Evolutionary conservation across 2,329 filamentous ascomycete genomes (phyloP).

Genomic region (Didymella pinodella): DNA sequence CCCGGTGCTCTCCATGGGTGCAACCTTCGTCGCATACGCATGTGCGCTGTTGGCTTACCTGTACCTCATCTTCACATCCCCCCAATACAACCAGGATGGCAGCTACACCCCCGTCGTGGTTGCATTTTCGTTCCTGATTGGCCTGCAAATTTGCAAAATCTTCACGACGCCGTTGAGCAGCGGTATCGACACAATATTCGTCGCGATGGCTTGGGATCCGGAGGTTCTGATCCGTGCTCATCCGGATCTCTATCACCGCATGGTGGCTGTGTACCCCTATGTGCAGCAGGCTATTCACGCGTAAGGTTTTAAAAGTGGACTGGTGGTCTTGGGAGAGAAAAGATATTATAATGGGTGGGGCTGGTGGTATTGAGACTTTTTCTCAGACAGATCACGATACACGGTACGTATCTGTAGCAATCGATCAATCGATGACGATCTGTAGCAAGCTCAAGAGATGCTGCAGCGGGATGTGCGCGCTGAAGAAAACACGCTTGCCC

Average conservation of each 20-base stretch:
- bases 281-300: constrained; percentile 80
- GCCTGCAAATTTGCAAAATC: constrained; percentile 86
- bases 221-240: constrained; percentile 82
- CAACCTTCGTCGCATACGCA: constrained; percentile 82
- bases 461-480: constrained; percentile 6
- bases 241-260: constrained; percentile 78
- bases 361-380: constrained; percentile 16
- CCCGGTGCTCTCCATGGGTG: constrained; percentile 73
- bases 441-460: constrained; percentile 14
- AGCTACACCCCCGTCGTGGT: constrained; percentile 79
- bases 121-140: constrained; percentile 87
- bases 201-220: constrained; percentile 73
- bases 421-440: constrained; percentile 24
- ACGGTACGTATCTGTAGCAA: constrained; percentile 15
- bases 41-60: constrained; percentile 84
- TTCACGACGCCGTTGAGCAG: constrained; percentile 88
- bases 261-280: constrained; percentile 83
- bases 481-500: constrained; percentile 25
- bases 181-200: constrained; percentile 92
- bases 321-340: not conserved
- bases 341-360: constrained; percentile 16
- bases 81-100: constrained; percentile 74
- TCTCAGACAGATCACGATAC: constrained; percentile 19
- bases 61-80: constrained; percentile 85
- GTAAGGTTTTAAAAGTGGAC: constrained; percentile 18